A percentile compares a stretch with the other conserved stretches of the same genome.
Evolutionary conservation across 768 basidiomycete genomes (phyloP).

Genomic region (Kwoniella pini): DNA sequence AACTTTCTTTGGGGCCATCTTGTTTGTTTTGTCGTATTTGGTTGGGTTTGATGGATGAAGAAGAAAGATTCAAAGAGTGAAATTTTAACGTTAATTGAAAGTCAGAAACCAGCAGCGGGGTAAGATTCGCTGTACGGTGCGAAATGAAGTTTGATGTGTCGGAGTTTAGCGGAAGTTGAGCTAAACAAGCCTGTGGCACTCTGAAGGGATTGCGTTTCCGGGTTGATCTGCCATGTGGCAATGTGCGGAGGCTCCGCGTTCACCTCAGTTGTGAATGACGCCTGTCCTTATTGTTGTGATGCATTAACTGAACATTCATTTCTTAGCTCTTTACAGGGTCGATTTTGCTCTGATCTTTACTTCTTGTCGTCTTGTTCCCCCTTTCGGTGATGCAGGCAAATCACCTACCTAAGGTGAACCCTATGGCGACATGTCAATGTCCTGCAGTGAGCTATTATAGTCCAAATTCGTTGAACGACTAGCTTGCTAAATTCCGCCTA

Average conservation of each 20-base stretch:
- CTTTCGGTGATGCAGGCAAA: too few relatives aligned
- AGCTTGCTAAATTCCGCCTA: constrained; percentile 46
- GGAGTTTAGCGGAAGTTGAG: constrained; percentile 18
- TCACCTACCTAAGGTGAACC: too few relatives aligned
- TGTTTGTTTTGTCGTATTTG: constrained; percentile 13
- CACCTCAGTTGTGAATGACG: too few relatives aligned
- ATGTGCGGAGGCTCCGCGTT: constrained; percentile 1
- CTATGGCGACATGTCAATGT: too few relatives aligned
- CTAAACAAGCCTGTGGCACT: not conserved
- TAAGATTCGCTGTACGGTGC: not conserved
- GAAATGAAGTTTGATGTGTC: not conserved
- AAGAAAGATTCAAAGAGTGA: not conserved
- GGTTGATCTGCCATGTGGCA: not conserved
- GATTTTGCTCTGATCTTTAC: too few relatives aligned
- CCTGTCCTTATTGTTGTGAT: too few relatives aligned
- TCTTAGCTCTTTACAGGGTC: too few relatives aligned
- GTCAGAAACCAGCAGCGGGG: not conserved
- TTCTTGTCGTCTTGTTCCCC: too few relatives aligned
- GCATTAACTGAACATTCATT: too few relatives aligned
- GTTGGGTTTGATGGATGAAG: constrained; percentile 20
- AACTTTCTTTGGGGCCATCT: constrained; percentile 46
- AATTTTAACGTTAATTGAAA: not conserved
- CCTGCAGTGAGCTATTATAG: constrained; percentile 2
- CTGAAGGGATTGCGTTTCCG: not conserved
- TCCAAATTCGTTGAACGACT: not conserved